phyloP scores from a whole-genome alignment of 2,329 filamentous ascomycete genomes.

The Rutstroemia sp. region DNA sequence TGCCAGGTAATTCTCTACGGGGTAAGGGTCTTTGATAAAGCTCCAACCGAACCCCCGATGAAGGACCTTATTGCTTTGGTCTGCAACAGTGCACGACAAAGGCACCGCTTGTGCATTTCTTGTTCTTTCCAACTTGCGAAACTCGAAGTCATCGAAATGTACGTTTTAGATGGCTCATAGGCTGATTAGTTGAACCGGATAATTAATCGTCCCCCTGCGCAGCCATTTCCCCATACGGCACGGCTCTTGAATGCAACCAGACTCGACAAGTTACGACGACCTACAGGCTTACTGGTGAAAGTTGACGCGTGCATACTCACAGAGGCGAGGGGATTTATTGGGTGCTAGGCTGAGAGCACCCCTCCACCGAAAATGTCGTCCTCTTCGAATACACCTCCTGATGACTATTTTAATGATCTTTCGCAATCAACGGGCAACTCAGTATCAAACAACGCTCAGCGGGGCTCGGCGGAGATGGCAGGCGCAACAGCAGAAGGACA shows the following conservation, averaged over 20 bases:
- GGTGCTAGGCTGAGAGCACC: not conserved
- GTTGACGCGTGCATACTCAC: not conserved
- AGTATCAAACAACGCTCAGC: slow-evolving; percentile 25
- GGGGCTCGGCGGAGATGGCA: slow-evolving; percentile 27
- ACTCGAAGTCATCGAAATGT: not conserved
- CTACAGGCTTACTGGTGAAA: not conserved
- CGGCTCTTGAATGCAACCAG: not conserved
- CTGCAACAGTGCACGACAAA: not conserved
- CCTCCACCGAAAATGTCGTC: slow-evolving; percentile 25
- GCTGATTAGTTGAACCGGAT: not conserved
- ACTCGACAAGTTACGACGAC: not conserved
- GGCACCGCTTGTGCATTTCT: not conserved
- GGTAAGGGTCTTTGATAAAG: too few relatives aligned
- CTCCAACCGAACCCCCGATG: not conserved
- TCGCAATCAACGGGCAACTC: slow-evolving; percentile 32
- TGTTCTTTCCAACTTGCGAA: not conserved
- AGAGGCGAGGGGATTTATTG: not conserved
- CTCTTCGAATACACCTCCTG: slow-evolving; percentile 29
- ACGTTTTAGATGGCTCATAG: not conserved
- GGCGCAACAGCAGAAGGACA: slow-evolving; percentile 34
- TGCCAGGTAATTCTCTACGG: too few relatives aligned
- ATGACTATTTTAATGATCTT: slow-evolving; percentile 51
- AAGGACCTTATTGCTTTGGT: not conserved
- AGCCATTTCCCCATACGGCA: not conserved
- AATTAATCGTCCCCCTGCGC: not conserved